phyloP scores from a whole-genome alignment of 2,329 filamentous ascomycete species.

The Cladophialophora yegresii region DNA sequence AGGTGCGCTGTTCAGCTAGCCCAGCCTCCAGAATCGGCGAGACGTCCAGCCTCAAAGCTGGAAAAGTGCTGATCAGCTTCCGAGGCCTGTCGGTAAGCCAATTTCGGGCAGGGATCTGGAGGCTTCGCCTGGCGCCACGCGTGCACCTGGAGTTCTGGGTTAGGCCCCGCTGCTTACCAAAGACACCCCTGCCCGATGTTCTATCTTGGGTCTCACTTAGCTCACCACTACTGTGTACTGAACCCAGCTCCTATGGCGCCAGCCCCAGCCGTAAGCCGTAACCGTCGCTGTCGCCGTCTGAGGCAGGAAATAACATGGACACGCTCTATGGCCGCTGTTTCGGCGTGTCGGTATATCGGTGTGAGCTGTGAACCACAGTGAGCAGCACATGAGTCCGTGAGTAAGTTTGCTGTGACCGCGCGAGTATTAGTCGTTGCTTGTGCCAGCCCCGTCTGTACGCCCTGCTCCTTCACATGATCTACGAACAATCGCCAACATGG shows the following conservation, averaged over 20 bases:
- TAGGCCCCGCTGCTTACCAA: conserved; percentile 14
- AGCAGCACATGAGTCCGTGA: background rate
- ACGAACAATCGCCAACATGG: conserved; percentile 16
- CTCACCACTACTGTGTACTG: background rate
- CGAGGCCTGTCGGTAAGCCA: background rate
- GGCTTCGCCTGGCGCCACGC: conserved; percentile 5
- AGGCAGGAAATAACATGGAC: conserved; percentile 5
- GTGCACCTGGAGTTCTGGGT: background rate
- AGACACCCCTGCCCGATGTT: conserved; percentile 15
- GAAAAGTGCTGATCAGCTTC: conserved; percentile 11
- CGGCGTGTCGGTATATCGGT: conserved; percentile 18
- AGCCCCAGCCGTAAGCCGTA: conserved; percentile 17
- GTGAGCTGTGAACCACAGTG: conserved; percentile 5
- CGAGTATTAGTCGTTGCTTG: conserved; percentile 3
- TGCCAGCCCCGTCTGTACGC: conserved; percentile 1
- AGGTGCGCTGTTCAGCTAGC: conserved; percentile 1
- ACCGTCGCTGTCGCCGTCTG: conserved; percentile 2
- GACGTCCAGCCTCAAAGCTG: background rate
- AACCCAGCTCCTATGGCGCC: conserved; percentile 3
- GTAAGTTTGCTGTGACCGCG: conserved; percentile 1
- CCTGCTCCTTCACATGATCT: conserved; percentile 14
- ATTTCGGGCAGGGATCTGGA: conserved; percentile 8
- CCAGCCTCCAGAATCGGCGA: conserved; percentile 1
- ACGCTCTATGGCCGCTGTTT: background rate
- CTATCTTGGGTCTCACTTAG: conserved; percentile 24